Evolutionary conservation across 2,329 filamentous ascomycete genomes (phyloP), one percentile per base, ranked within the genome.

Genomic region (Curvularia spicifera): DNA sequence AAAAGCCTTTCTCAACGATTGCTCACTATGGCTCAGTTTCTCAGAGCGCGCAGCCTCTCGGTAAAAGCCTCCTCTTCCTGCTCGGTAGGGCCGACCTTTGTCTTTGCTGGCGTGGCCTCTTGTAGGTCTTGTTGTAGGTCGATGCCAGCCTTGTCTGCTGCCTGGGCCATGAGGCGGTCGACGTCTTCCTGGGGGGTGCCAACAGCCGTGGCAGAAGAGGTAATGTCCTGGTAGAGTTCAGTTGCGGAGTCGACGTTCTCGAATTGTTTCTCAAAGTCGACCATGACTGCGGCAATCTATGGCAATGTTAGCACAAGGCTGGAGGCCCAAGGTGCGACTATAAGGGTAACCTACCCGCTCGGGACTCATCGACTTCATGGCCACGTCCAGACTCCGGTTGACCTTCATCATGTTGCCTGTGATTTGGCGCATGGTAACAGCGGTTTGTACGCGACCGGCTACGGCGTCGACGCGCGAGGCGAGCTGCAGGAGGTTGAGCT

Each of bases 141-240:
- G 51, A 97, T 86, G 53, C 93, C 93, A 9, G 91, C 91, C 76
- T 96, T 92, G 76, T 96, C 93, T 62, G 92, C 92, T 43, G 95
- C 86, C 79, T 96, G 90, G 64, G 87, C 89, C 78, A 96, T 89
- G 61, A 96, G 80, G 66, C 91, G 88, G 76, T 96, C 92, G 1
- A 96, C 91, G 66, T 93, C 91, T 67, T 96, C 92, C 74, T 96
- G 86, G 78, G 81, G 91, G 79, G 80, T 93, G 76, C 82, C 91
- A 74, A 81, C 89, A 70, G 78, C 91, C 76, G 92, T 96, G 37
- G 89, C 90, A 60, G 90, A 89, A 22, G 86, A 87, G 61, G 93
- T 94, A 59, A 91, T 91, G 72, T 93, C 92, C 77, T 94, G 91
- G 78, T 95, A 95, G 78, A 93, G 92, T 66, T 88, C 81, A 8